Evolutionary conservation across 441 rosid genomes (phyloP).

Genomic region (Jatropha multifida): DNA sequence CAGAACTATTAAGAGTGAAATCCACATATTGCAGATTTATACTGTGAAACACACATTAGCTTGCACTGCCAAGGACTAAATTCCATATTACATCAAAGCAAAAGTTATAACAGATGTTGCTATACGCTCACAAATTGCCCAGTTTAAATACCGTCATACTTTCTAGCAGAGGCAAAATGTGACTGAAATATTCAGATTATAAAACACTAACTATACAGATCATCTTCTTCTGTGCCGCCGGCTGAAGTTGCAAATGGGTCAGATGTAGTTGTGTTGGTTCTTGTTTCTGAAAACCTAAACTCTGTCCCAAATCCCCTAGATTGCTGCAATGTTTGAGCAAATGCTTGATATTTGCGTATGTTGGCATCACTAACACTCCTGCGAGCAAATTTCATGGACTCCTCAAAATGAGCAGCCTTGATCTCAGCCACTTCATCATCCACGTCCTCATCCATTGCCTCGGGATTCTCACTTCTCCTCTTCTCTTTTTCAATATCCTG

Average conservation of each 20-base stretch:
- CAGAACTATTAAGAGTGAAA: not conserved
- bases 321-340: slow-evolving; percentile 12
- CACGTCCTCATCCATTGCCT: slow-evolving; percentile 61
- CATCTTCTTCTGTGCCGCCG: not conserved
- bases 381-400: slow-evolving; percentile 42
- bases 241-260: not conserved
- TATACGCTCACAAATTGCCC: not conserved
- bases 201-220: not conserved
- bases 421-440: slow-evolving; percentile 50
- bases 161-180: no score
- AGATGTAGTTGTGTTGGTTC: not conserved
- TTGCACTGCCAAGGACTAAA: not conserved
- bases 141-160: not conserved
- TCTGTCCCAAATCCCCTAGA: not conserved
- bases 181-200: no score
- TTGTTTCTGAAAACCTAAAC: not conserved
- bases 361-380: slow-evolving; percentile 49
- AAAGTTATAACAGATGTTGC: not conserved
- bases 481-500: slow-evolving; percentile 60
- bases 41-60: not conserved
- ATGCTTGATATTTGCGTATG: slow-evolving; percentile 39
- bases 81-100: not conserved
- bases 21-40: not conserved
- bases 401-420: slow-evolving; percentile 47
- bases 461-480: slow-evolving; percentile 42